These are phyloP conservation scores for Neurospora sp. DNA, from an alignment of 495 filamentous ascomycete genomes.

Conservation along the genomic window DNA sequence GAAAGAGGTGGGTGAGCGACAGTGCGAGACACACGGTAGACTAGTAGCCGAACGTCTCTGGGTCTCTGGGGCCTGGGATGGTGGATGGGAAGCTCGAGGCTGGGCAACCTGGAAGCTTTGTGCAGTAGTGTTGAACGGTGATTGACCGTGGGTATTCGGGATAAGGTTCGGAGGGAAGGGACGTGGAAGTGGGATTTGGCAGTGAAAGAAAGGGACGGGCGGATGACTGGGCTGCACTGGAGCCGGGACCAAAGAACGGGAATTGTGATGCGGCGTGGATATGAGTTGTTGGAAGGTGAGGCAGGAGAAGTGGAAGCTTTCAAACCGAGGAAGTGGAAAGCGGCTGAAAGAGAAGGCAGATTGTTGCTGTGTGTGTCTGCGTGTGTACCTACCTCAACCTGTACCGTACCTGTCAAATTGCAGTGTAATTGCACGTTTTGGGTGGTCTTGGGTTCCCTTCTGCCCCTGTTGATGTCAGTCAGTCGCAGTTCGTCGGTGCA, in stretches of 20 bases:
- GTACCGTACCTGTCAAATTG: slow-evolving; percentile 1
- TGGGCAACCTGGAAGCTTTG: background rate
- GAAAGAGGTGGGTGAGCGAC: background rate
- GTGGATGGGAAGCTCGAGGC: background rate
- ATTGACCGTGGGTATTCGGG: background rate
- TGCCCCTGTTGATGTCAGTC: background rate
- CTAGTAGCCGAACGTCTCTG: background rate
- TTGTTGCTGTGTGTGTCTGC: background rate
- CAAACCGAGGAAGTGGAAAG: background rate
- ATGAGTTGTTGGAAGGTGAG: background rate
- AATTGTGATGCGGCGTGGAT: background rate
- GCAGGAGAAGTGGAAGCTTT: background rate
- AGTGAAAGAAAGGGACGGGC: background rate
- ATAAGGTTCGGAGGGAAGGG: background rate
- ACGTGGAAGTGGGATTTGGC: background rate
- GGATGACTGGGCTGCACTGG: background rate
- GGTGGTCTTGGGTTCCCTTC: background rate
- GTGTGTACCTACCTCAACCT: background rate
- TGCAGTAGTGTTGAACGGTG: background rate
- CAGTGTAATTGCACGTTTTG: background rate
- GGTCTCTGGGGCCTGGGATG: background rate
- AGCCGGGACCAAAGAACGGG: background rate
- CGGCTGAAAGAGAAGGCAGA: background rate
- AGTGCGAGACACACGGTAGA: background rate
- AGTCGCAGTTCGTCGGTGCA: slow-evolving; percentile 3